Conservation (phyloP, 371 early-diverging fungal genomes). For the Lichtheimia corymbifera region DNA sequence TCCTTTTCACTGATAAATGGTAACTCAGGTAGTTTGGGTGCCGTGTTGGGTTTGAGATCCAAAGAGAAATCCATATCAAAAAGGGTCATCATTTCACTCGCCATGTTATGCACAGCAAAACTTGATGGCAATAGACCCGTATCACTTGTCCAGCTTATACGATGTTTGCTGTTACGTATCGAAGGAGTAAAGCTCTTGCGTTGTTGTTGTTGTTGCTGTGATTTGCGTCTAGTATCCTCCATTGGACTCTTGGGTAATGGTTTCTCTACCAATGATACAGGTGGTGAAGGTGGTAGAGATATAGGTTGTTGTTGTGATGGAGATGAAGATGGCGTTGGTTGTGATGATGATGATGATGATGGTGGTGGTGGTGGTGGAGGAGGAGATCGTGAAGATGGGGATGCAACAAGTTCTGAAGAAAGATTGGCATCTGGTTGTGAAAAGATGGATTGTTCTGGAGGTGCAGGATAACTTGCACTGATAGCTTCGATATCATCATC, state of each 20-base stretch:
- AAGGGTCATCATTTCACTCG: constrained; percentile 49
- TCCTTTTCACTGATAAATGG: constrained; percentile 20
- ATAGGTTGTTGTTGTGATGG: background rate
- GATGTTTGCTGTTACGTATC: constrained; percentile 6
- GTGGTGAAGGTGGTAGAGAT: constrained; percentile 23
- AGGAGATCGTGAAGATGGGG: background rate
- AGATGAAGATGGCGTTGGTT: background rate
- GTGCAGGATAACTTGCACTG: constrained; percentile 10
- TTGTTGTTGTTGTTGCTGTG: constrained; percentile 8
- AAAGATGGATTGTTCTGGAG: constrained; percentile 20
- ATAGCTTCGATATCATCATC: background rate
- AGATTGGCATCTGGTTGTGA: constrained; percentile 17
- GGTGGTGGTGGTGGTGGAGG: no score
- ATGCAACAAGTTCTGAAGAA: constrained; percentile 6
- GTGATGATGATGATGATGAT: background rate
- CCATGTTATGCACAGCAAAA: constrained; percentile 20
- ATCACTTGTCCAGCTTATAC: constrained; percentile 32
- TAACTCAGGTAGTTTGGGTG: constrained; percentile 43
- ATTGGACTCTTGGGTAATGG: constrained; percentile 19
- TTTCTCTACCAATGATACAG: constrained; percentile 15
- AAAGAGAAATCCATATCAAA: constrained; percentile 57
- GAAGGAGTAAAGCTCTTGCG: constrained; percentile 20
- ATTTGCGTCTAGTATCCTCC: background rate
- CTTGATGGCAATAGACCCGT: constrained; percentile 18
- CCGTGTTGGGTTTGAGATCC: constrained; percentile 42